Conservation (phyloP, 345 rosid species). For the Luvunga scandens region DNA sequence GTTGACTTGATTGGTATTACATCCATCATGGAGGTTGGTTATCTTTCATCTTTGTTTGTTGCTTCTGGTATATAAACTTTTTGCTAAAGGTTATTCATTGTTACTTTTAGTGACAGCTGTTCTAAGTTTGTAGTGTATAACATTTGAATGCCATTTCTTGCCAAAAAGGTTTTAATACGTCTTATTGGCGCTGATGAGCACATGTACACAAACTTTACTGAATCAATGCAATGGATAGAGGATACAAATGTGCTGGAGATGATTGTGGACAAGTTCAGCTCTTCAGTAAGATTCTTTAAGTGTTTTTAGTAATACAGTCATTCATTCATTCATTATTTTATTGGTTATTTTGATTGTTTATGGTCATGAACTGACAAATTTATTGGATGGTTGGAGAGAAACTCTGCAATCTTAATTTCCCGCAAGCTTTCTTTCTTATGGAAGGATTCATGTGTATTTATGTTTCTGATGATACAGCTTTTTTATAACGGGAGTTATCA, state of each 20-base stretch:
- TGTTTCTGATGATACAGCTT: background rate
- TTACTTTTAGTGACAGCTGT: slow-evolving; percentile 1
- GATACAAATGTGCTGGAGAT: slow-evolving; percentile 82
- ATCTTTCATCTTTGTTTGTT: slow-evolving; percentile 16
- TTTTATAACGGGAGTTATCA: background rate
- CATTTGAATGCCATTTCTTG: slow-evolving; percentile 13
- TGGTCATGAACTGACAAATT: background rate
- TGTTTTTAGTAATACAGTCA: background rate
- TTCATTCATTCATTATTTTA: background rate
- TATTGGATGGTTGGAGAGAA: background rate
- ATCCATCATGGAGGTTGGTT: slow-evolving; percentile 91
- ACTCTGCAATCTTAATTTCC: background rate
- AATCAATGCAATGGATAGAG: slow-evolving; percentile 84
- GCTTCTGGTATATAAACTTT: slow-evolving; percentile 10
- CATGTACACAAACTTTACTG: slow-evolving; percentile 64
- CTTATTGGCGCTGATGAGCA: slow-evolving; percentile 90
- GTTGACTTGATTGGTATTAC: slow-evolving; percentile 93
- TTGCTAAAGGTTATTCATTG: background rate
- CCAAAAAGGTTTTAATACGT: slow-evolving; percentile 73
- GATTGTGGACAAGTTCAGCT: slow-evolving; percentile 89
- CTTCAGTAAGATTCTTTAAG: slow-evolving; percentile 62
- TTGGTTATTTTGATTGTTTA: background rate
- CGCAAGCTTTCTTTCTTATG: background rate
- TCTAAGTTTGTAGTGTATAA: background rate
- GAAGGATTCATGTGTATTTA: background rate